Percentiles rank a stretch among this genome's conserved stretches.
Evolutionary conservation across 176 grass and related monocot genomes (phyloP).

Genomic region (Echinochloa phyllopogon): DNA sequence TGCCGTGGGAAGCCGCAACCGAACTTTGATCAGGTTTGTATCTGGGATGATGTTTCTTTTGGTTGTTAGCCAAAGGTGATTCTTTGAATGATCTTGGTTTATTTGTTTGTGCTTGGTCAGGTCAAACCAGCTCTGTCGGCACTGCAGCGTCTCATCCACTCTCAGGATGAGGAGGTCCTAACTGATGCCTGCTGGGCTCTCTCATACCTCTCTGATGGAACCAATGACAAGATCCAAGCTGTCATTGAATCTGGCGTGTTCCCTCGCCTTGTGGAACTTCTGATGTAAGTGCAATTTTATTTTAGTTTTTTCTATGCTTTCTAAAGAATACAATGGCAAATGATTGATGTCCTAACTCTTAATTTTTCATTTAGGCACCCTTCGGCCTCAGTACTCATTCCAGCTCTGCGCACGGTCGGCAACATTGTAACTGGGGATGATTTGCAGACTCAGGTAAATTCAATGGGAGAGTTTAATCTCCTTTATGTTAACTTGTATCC

Average conservation of each 20-base stretch:
- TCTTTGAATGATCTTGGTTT: conserved; percentile 17
- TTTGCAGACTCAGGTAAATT: conserved; percentile 86
- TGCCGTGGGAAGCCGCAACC: conserved; percentile 94
- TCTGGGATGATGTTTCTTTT: neutral
- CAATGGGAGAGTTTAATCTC: neutral
- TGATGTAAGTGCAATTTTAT: conserved; percentile 60
- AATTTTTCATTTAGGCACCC: conserved; percentile 65
- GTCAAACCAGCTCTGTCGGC: conserved; percentile 86
- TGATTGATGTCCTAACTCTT: conserved; percentile 25
- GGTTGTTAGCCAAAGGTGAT: neutral
- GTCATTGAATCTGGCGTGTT: conserved; percentile 91
- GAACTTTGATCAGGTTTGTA: conserved; percentile 79
- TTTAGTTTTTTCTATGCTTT: neutral
- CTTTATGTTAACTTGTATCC: neutral
- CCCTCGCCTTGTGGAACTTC: conserved; percentile 87
- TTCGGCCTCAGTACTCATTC: conserved; percentile 90
- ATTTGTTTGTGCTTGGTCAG: conserved; percentile 40
- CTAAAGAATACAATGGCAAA: neutral
- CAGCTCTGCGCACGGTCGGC: conserved; percentile 88
- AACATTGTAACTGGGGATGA: conserved; percentile 99
- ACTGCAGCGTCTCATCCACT: conserved; percentile 86
- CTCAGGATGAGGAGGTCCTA: conserved; percentile 90
- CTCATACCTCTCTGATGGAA: conserved; percentile 92
- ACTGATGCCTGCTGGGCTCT: conserved; percentile 97
- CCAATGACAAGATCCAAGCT: conserved; percentile 96